Conservation (phyloP, 805 yeast genomes). For the Saccharomycopsis fermentans region DNA sequence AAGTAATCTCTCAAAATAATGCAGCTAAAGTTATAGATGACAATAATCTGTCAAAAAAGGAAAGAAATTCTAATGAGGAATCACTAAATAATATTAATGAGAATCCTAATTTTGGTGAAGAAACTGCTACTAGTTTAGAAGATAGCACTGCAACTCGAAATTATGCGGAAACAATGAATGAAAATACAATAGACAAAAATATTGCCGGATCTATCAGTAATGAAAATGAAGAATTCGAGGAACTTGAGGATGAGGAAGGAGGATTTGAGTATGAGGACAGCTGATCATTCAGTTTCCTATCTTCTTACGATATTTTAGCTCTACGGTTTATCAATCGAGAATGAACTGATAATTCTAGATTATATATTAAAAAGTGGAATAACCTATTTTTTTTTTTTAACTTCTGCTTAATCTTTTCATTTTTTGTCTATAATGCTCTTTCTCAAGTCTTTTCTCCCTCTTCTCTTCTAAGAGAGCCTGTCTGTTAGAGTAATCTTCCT, state of each 20-base stretch:
- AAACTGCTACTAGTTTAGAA: too few species aligned
- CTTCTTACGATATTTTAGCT: neutral
- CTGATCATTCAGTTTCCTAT: neutral
- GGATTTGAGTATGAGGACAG: neutral
- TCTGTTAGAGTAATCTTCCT: constrained; percentile 60
- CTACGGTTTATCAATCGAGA: neutral
- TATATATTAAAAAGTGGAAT: neutral
- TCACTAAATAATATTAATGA: too few species aligned
- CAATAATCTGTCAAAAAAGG: too few species aligned
- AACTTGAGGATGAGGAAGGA: neutral
- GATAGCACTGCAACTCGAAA: too few species aligned
- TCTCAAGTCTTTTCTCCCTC: constrained; percentile 55
- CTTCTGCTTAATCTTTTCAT: constrained; percentile 25
- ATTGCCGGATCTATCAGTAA: neutral
- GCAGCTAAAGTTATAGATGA: too few species aligned
- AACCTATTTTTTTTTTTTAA: neutral
- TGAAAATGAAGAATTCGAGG: neutral
- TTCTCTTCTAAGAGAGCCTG: constrained; percentile 70
- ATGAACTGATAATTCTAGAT: neutral
- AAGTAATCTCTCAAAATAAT: neutral
- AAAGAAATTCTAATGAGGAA: too few species aligned
- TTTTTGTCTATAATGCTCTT: constrained; percentile 37
- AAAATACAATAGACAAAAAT: neutral
- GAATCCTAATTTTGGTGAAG: too few species aligned
- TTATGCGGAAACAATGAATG: too few species aligned